Conservation (phyloP, 805 yeast genomes). For the Kodamaea laetipori region DNA sequence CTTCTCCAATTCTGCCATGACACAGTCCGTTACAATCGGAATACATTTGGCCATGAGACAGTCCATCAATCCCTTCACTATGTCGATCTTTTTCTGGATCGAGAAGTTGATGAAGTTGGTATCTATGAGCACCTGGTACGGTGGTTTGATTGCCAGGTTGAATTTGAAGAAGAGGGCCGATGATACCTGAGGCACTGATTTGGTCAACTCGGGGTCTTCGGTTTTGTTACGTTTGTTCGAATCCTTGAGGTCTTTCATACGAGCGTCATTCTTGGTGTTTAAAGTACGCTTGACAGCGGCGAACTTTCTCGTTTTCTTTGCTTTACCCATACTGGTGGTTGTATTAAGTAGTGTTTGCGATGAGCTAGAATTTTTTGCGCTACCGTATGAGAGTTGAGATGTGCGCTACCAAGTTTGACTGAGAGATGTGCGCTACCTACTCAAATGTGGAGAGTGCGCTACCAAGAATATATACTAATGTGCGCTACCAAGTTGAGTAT, state of each 20-base stretch:
- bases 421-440: no score
- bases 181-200: conserved; percentile 81
- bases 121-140: conserved; percentile 93
- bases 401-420: no score
- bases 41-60: conserved; percentile 91
- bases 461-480: no score
- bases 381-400: background rate
- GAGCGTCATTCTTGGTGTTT: conserved; percentile 63
- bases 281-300: conserved; percentile 87
- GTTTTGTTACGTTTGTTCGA: conserved; percentile 33
- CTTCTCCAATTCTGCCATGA: conserved; percentile 95
- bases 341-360: conserved; percentile 6
- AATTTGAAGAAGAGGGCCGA: conserved; percentile 94
- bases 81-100: conserved; percentile 91
- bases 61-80: conserved; percentile 97
- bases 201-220: conserved; percentile 68
- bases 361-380: conserved; percentile 11
- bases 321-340: conserved; percentile 78
- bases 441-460: no score
- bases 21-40: conserved; percentile 95
- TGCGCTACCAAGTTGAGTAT: no score
- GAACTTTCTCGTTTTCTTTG: conserved; percentile 94
- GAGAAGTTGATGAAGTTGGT: conserved; percentile 96
- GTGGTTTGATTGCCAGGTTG: conserved; percentile 95
- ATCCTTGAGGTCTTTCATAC: conserved; percentile 41